Conservation (phyloP, 2,329 filamentous ascomycete species). For the Metarhizium album region DNA sequence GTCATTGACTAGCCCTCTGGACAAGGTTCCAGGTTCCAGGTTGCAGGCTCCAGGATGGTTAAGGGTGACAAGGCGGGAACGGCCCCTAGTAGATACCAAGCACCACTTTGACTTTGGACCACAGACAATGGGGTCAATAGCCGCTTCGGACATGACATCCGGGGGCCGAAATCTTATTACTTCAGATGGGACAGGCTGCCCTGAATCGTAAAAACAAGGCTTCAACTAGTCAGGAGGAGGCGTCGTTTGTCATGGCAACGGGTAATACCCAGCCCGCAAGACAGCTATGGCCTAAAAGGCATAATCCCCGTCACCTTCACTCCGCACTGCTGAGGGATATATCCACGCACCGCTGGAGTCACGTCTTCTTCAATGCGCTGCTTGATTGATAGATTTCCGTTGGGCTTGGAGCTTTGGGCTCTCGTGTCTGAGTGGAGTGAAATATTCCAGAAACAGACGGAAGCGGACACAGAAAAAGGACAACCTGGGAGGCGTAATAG, state of each 20-base stretch:
- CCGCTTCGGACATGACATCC: conserved; percentile 1
- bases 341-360: not conserved
- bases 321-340: not conserved
- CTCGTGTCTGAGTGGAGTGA: not conserved
- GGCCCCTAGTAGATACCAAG: not conserved
- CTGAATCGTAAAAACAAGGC: not conserved
- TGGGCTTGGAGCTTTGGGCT: not conserved
- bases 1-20: not conserved
- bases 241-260: not conserved
- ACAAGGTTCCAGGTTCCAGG: conserved; percentile 1
- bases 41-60: not conserved
- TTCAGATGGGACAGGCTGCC: not conserved
- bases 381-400: not conserved
- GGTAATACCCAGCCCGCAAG: no score
- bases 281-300: not conserved
- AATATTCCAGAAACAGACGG: not conserved
- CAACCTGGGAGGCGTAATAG: not conserved
- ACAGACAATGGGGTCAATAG: conserved; percentile 2
- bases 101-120: not conserved
- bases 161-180: not conserved
- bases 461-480: not conserved
- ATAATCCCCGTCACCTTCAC: not conserved
- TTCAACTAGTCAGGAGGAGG: not conserved
- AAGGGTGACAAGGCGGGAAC: conserved; percentile 2
- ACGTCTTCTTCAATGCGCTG: not conserved